Percentiles rank a stretch among this genome's conserved stretches.
Conservation (phyloP, 139 green algal genomes). For the Medakamo hakoo region DNA sequence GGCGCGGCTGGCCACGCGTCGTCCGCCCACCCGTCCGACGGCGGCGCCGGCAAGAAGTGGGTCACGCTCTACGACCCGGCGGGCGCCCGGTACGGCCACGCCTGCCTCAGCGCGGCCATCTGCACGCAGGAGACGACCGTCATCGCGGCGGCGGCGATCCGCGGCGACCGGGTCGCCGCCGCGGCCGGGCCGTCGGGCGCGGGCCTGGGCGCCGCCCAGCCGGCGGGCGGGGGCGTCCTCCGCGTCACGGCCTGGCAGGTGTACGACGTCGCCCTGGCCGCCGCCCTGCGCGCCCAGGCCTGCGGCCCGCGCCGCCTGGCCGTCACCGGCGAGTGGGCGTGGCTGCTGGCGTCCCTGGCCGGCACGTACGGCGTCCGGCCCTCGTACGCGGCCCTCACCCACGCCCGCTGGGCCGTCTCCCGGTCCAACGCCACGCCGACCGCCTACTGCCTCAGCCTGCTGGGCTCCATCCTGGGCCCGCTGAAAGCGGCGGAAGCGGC, state of each 20-base stretch:
- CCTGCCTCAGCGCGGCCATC: conserved; percentile 10
- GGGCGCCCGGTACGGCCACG: conserved; percentile 9
- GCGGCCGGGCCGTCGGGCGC: too few relatives aligned
- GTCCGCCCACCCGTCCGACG: background rate
- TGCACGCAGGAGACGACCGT: conserved; percentile 1
- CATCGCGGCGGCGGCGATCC: background rate
- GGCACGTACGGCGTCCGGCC: conserved; percentile 20
- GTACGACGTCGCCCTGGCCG: conserved; percentile 29
- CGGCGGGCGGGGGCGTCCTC: conserved; percentile 3
- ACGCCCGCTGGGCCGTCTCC: conserved; percentile 28
- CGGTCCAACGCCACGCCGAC: conserved; percentile 23
- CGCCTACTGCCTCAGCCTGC: conserved; percentile 20
- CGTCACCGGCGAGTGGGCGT: conserved; percentile 22
- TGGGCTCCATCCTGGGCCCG: conserved; percentile 18
- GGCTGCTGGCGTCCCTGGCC: conserved; percentile 28
- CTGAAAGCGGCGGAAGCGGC: conserved; percentile 18
- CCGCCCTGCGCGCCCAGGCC: conserved; percentile 16
- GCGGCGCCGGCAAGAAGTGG: conserved; percentile 14
- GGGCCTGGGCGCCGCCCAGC: background rate
- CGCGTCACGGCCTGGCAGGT: conserved; percentile 15
- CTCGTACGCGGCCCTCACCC: conserved; percentile 21
- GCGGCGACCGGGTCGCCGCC: too few relatives aligned
- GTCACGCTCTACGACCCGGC: conserved; percentile 9
- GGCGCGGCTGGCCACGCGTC: too few relatives aligned
- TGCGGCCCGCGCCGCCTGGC: conserved; percentile 18